phyloP scores from a whole-genome alignment of 2,329 filamentous ascomycete species.

The Talaromyces sp. region DNA sequence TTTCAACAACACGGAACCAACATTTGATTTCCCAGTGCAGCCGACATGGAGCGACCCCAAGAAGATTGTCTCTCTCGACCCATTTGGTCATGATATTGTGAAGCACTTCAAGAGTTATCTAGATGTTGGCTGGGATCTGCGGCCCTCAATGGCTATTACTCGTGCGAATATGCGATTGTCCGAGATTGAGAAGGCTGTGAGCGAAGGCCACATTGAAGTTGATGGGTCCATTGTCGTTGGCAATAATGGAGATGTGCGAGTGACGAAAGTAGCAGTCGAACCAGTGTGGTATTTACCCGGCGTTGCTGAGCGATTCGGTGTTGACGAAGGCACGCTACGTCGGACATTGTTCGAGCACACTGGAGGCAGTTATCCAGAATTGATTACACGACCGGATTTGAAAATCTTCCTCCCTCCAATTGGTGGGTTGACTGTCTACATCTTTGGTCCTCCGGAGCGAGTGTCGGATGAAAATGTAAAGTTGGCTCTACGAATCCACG shows the following conservation, averaged over 20 bases:
- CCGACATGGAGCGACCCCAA: constrained; percentile 83
- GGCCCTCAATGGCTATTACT: constrained; percentile 87
- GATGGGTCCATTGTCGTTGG: constrained; percentile 93
- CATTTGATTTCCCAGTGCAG: constrained; percentile 83
- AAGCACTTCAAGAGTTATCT: constrained; percentile 74
- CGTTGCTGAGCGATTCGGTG: constrained; percentile 88
- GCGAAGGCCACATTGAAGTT: constrained; percentile 65
- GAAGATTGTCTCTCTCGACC: constrained; percentile 98
- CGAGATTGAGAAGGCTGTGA: constrained; percentile 86
- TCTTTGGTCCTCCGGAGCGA: constrained; percentile 90
- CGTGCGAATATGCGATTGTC: constrained; percentile 96
- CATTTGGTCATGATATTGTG: constrained; percentile 82
- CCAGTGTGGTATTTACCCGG: constrained; percentile 86
- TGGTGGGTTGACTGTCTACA: constrained; percentile 92
- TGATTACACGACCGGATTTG: constrained; percentile 91
- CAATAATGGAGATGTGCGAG: constrained; percentile 76
- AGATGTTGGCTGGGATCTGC: constrained; percentile 67
- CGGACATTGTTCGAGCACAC: constrained; percentile 91
- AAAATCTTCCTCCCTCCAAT: constrained; percentile 96
- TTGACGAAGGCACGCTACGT: constrained; percentile 80
- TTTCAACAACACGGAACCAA: constrained; percentile 84
- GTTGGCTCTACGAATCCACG: constrained; percentile 79
- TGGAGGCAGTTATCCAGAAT: constrained; percentile 90
- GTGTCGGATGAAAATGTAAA: constrained; percentile 81
- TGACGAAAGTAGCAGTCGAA: constrained; percentile 96